Conservation (phyloP, 306 rosid species). For the Cercis canadensis region DNA sequence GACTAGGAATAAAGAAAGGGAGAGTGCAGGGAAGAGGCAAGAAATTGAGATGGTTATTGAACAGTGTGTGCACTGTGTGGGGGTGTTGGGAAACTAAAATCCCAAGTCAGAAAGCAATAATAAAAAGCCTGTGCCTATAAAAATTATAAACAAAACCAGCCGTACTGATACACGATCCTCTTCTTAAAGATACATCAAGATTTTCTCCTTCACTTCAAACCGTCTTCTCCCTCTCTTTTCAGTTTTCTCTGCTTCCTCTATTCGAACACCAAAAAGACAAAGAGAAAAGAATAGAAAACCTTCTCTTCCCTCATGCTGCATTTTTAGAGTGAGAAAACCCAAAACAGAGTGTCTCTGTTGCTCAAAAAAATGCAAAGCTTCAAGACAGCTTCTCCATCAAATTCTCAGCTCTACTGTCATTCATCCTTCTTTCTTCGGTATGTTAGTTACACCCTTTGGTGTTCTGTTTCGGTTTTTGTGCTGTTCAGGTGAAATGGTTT, state of each 20-base stretch:
- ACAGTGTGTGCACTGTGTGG: conserved; percentile 45
- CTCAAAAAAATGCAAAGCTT: conserved; percentile 70
- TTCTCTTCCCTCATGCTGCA: neutral
- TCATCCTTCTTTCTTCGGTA: conserved; percentile 67
- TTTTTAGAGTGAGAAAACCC: conserved; percentile 9
- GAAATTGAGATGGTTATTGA: conserved; percentile 46
- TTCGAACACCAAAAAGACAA: neutral
- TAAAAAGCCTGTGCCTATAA: conserved; percentile 39
- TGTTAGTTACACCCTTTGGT: neutral
- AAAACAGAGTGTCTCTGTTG: neutral
- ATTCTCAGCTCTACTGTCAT: conserved; percentile 56
- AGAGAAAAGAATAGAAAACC: no score
- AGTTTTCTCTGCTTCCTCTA: conserved; percentile 18
- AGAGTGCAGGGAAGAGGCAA: conserved; percentile 24
- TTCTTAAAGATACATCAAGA: conserved; percentile 62
- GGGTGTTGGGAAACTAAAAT: conserved; percentile 77
- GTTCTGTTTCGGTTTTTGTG: neutral
- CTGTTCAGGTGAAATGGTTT: neutral
- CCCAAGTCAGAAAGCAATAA: conserved; percentile 82
- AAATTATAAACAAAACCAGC: conserved; percentile 34
- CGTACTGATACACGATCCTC: conserved; percentile 63
- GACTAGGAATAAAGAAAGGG: neutral
- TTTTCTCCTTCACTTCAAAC: conserved; percentile 37
- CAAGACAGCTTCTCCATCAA: conserved; percentile 51
- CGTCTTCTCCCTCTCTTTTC: conserved; percentile 3